Evolutionary conservation across 371 early-diverging fungal genomes (phyloP), one percentile per base, ranked within the genome.

Genomic region (Mortierella sp.): DNA sequence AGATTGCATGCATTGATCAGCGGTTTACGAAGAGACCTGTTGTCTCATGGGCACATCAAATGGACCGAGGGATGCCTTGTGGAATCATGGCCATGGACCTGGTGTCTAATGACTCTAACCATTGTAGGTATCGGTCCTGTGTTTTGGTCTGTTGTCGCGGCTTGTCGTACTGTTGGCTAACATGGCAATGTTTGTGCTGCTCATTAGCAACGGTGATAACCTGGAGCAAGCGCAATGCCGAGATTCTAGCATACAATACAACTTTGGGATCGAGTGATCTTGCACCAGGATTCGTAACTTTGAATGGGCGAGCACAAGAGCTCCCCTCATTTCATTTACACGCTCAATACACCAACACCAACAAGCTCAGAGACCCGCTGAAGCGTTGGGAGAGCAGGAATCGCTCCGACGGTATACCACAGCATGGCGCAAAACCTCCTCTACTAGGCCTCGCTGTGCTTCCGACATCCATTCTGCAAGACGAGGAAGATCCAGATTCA

Each of bases 1-100:
- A 74, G 44, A 45, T 74, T n/a, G 60, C 67, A 6, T 68, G 68
- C 24, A 54, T 74, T 55, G 76, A 74, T 49, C 68, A 74, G 24
- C 60, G 76, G 13, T 67, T 58, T 29, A 24, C 76, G 19, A 67
- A 74, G 27, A 37, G 60, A 22, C 64, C 76, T 13, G 39, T 74
- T n/a, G 45, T 68, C 21, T 67, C 76, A 1, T 68, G 68, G 64
- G 64, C 68, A 7, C 76, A 74, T 25, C 60, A 68, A 12, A 54
- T 55, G 60, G 60, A 54, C n/a, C 76, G 76, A 6, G 28, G 19
- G 1, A 51, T 55, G 56, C 76, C 76, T 14, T 63, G 51, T 48
- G 76, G 76, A 10, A 55, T 74, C 7, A 60, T 63, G 48, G 60
- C 63, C 22, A 50, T 74, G 53, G 76, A 68, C 17, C 40, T 63